Base-by-base conservation (phyloP, 352 stramenopile genomes). In the Phytopythium helicoides region DNA sequence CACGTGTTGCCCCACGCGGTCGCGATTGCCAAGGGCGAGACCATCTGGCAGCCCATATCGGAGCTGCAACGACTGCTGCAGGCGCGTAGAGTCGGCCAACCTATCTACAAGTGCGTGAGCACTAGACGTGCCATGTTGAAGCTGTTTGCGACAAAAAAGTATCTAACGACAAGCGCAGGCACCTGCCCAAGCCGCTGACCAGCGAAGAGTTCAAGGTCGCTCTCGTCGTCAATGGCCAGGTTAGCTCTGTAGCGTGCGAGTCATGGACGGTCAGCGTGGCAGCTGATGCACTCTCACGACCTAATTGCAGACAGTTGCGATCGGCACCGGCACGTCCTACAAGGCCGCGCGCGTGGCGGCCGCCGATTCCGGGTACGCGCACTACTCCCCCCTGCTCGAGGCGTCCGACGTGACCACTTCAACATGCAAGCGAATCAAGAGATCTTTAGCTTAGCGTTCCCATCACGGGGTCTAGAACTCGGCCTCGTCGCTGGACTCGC, bases 401-500 rank as follows among this genome's bases (percentile, higher is more conserved):
- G 40, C 21, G 5, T 14, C 28, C 21, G 19, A 42, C 11, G 28
- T 34, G 31, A 33, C 28, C 28, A 33, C 28, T 33, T 33, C 28
- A 33, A 33, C 28, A 33, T 33, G 28, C 28, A 33, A 33, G 28
- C 28, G 28, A 33, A 33, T 33, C 28, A 33, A 33, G 9, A 33
- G 28, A 33, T 33, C 28, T 33, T 33, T 33, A 33, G 22, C 19
- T 35, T 28, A 8, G n/a, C 22, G 19, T 47, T 35, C 12, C 4
- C 8, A 7, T 22, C 41, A 22, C 3, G 11, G 16, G 12, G 42
- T 46, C 73, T 88, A 94, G 56, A 94, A 94, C 60, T 94, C 84
- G 40, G 84, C 84, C 60, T 93, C 82, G 52, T 91, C 82, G 55
- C 82, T 93, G 47, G 81, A 87, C 44, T 86, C 77, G 44, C 85